Percentiles rank a stretch among this genome's conserved stretches.
These are phyloP conservation scores for Leccinum disarticulatum DNA, from an alignment of 768 basidiomycete species.

Conservation along the genomic window DNA sequence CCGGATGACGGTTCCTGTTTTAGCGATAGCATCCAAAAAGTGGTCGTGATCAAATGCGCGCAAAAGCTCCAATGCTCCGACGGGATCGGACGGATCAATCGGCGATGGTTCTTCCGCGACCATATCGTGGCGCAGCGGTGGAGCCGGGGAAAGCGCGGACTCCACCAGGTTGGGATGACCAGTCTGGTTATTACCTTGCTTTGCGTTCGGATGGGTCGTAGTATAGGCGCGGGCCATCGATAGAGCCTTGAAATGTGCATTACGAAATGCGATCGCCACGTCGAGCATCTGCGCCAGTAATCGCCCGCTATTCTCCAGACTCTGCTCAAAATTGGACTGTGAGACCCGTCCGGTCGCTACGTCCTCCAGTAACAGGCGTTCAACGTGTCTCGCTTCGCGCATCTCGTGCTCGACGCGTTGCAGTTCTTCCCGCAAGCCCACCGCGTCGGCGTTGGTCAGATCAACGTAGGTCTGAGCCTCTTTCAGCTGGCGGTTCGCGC, in stretches of 20 bases:
- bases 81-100: slow-evolving; percentile 74
- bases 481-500: slow-evolving; percentile 59
- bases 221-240: slow-evolving; percentile 56
- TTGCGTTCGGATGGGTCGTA: slow-evolving; percentile 48
- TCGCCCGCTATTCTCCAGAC: slow-evolving; percentile 61
- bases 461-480: slow-evolving; percentile 61
- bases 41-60: slow-evolving; percentile 80
- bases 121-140: slow-evolving; percentile 49
- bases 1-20: slow-evolving; percentile 82
- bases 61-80: slow-evolving; percentile 65
- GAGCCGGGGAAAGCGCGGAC: slow-evolving; percentile 46
- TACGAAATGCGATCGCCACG: slow-evolving; percentile 74
- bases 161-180: slow-evolving; percentile 42
- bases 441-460: slow-evolving; percentile 64
- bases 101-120: slow-evolving; percentile 64
- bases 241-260: slow-evolving; percentile 73
- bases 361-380: slow-evolving; percentile 72
- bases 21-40: slow-evolving; percentile 80
- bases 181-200: slow-evolving; percentile 37
- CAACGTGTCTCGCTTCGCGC: slow-evolving; percentile 62
- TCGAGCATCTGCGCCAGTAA: slow-evolving; percentile 81
- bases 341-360: slow-evolving; percentile 67
- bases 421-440: slow-evolving; percentile 70
- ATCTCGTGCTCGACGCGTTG: slow-evolving; percentile 70
- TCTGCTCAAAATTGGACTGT: slow-evolving; percentile 65